Conservation (phyloP, 1,284 basidiomycete genomes). For the Leccinum fuscescens region DNA sequence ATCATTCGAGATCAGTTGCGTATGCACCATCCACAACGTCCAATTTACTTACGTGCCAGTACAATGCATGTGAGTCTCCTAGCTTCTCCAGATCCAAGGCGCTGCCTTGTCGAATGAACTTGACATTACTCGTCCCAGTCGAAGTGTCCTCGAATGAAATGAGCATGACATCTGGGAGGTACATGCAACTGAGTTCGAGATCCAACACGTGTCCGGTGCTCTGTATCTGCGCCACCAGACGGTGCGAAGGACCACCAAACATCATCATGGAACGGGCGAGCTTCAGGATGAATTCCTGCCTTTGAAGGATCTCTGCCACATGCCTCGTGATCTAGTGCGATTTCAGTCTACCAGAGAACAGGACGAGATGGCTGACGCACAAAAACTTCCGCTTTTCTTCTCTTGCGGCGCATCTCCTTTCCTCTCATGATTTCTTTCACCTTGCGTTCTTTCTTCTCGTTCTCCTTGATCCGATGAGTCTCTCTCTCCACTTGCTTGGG, state of each 20-base stretch:
- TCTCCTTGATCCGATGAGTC: slow-evolving; percentile 14
- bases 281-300: slow-evolving; percentile 91
- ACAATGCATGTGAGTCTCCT: slow-evolving; percentile 72
- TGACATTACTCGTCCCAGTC: slow-evolving; percentile 85
- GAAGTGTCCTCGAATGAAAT: slow-evolving; percentile 81
- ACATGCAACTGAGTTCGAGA: slow-evolving; percentile 81
- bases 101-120: slow-evolving; percentile 77
- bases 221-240: slow-evolving; percentile 84
- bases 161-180: slow-evolving; percentile 82
- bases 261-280: slow-evolving; percentile 90
- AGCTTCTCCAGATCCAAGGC: slow-evolving; percentile 79
- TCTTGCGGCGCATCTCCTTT: slow-evolving; percentile 57
- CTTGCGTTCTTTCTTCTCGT: slow-evolving; percentile 27
- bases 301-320: slow-evolving; percentile 81
- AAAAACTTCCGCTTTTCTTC: slow-evolving; percentile 77
- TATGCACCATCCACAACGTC: background rate
- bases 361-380: slow-evolving; percentile 41
- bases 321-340: slow-evolving; percentile 77
- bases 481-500: slow-evolving; percentile 21
- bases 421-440: slow-evolving; percentile 41
- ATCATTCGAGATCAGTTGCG: slow-evolving; percentile 3
- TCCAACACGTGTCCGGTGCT: slow-evolving; percentile 85
- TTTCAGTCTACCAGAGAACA: background rate
- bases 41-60: slow-evolving; percentile 66
- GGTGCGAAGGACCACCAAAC: slow-evolving; percentile 91